Evolutionary conservation across 352 stramenopile species (phyloP).

Genomic region (Elongisporangium anandrum): DNA sequence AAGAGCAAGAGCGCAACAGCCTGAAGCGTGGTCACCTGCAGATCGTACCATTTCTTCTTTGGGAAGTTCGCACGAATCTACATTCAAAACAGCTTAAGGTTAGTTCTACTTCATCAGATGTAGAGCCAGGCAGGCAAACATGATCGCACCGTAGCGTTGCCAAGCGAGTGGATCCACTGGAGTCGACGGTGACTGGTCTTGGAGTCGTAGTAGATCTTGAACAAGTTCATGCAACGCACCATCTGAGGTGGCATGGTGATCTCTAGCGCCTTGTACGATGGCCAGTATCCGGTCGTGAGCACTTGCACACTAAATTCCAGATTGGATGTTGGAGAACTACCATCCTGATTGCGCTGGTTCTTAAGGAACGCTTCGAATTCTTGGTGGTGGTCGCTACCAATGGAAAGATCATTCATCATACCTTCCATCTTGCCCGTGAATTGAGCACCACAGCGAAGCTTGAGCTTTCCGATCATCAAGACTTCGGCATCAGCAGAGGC

Average conservation of each 20-base stretch:
- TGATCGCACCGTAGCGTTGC: slow-evolving; percentile 90
- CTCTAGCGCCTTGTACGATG: slow-evolving; percentile 96
- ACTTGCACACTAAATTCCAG: slow-evolving; percentile 97
- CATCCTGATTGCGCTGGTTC: slow-evolving; percentile 64
- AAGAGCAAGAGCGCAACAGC: slow-evolving; percentile 95
- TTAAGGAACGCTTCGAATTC: slow-evolving; percentile 95
- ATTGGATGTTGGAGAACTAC: slow-evolving; percentile 21
- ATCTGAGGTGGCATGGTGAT: slow-evolving; percentile 93
- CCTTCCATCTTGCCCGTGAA: slow-evolving; percentile 99
- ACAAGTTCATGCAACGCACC: slow-evolving; percentile 95
- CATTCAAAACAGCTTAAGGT: not conserved
- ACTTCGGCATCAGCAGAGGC: slow-evolving; percentile 97
- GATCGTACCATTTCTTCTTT: slow-evolving; percentile 94
- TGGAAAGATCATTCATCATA: slow-evolving; percentile 99
- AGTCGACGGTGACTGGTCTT: slow-evolving; percentile 94
- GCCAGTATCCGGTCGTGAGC: slow-evolving; percentile 98
- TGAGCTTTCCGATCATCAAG: slow-evolving; percentile 99
- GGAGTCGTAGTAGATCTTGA: slow-evolving; percentile 94
- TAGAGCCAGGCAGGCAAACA: not conserved
- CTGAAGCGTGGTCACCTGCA: slow-evolving; percentile 97
- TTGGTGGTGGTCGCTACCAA: slow-evolving; percentile 95
- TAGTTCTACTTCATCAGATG: not conserved
- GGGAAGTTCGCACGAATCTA: slow-evolving; percentile 75
- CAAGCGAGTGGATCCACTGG: slow-evolving; percentile 95
- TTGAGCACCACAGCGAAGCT: slow-evolving; percentile 97